These are phyloP conservation scores for Venturia pyrina DNA, from an alignment of 2,329 filamentous ascomycete species.

Conservation along the genomic window DNA sequence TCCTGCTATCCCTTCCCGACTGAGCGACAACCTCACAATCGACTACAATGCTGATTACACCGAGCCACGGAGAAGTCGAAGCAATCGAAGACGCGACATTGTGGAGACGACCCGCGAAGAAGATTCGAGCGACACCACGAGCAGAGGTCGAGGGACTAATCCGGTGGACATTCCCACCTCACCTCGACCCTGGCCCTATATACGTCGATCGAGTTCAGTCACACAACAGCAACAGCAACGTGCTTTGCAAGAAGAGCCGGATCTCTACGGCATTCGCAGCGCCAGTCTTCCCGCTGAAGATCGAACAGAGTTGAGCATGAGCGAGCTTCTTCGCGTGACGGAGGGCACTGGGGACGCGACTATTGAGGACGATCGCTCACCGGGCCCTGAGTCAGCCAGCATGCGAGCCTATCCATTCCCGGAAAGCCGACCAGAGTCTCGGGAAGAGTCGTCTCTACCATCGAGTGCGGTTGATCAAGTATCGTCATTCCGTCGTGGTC, in stretches of 20 bases:
- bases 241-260: conserved; percentile 10
- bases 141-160: conserved; percentile 39
- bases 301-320: conserved; percentile 10
- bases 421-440: conserved; percentile 3
- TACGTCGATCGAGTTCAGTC: conserved; percentile 42
- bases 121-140: conserved; percentile 7
- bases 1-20: conserved; percentile 82
- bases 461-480: neutral
- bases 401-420: conserved; percentile 10
- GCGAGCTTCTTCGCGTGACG: conserved; percentile 10
- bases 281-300: conserved; percentile 9
- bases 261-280: conserved; percentile 13
- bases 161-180: conserved; percentile 68
- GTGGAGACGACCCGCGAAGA: conserved; percentile 8
- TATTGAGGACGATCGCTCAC: conserved; percentile 8
- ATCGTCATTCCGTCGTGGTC: neutral
- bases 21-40: conserved; percentile 81
- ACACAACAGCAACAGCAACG: neutral
- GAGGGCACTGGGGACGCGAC: neutral
- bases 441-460: conserved; percentile 5
- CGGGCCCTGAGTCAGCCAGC: neutral
- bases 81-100: neutral
- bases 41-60: conserved; percentile 58
- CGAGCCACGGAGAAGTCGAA: conserved; percentile 25
- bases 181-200: conserved; percentile 43